These are phyloP conservation scores for Trichophyton mentagrophytes DNA, from an alignment of 2,329 filamentous ascomycete species.

Conservation along the genomic window DNA sequence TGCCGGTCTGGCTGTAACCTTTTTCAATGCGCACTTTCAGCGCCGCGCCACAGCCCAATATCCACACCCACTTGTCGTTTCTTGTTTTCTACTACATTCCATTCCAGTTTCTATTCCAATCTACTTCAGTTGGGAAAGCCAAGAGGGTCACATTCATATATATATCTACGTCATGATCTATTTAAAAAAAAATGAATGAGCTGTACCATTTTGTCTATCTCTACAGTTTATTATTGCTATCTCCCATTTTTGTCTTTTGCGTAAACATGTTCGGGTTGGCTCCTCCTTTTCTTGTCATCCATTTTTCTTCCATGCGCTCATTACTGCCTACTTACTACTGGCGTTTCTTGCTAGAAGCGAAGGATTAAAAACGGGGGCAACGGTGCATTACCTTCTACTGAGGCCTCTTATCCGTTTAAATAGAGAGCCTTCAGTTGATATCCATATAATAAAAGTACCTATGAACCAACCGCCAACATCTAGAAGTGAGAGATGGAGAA, in stretches of 20 bases:
- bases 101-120: neutral
- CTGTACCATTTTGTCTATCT: neutral
- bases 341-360: neutral
- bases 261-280: neutral
- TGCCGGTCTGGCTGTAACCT: neutral
- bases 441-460: neutral
- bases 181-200: slow-evolving; percentile 4
- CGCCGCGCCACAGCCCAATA: neutral
- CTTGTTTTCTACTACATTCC: neutral
- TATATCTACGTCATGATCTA: slow-evolving; percentile 2
- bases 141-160: slow-evolving; percentile 1
- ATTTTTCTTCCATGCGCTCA: neutral
- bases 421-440: neutral
- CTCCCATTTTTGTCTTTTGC: neutral
- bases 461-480: neutral
- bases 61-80: neutral
- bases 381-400: neutral
- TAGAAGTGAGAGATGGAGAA: neutral
- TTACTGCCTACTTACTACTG: neutral
- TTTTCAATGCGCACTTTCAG: no score
- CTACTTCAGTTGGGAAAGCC: slow-evolving; percentile 1
- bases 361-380: neutral
- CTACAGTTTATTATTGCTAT: neutral
- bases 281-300: neutral
- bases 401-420: neutral